phyloP scores from a whole-genome alignment of 441 rosid species.

The Pelargonium australe region DNA sequence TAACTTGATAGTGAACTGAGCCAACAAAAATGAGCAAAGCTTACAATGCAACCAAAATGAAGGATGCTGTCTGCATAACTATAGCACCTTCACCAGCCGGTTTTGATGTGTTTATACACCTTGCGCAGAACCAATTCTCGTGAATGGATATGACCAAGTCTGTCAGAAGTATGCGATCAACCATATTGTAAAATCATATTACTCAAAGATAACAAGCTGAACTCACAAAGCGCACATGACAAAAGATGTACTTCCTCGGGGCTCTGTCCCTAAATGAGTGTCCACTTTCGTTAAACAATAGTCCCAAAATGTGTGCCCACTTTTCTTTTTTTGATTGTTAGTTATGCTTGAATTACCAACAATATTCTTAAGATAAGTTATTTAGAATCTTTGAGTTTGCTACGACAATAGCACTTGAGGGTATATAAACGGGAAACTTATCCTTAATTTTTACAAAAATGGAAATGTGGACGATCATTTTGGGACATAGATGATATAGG shows the following conservation, averaged over 20 bases:
- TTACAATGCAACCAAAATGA: constrained; percentile 68
- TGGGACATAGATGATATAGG: too few relatives aligned
- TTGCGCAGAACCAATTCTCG: constrained; percentile 76
- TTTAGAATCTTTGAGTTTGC: too few relatives aligned
- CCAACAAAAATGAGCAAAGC: constrained; percentile 14
- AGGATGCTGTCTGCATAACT: constrained; percentile 58
- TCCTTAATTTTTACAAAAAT: too few relatives aligned
- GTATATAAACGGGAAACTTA: too few relatives aligned
- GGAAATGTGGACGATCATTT: too few relatives aligned
- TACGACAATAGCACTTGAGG: too few relatives aligned
- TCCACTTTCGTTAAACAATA: too few relatives aligned
- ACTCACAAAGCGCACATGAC: background rate
- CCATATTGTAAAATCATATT: constrained; percentile 9
- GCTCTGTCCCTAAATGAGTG: too few relatives aligned
- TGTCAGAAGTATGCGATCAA: constrained; percentile 27
- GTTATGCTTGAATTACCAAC: background rate
- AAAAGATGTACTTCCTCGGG: too few relatives aligned
- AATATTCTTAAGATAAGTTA: background rate
- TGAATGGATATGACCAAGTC: constrained; percentile 67
- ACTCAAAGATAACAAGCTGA: background rate
- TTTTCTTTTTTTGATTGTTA: too few relatives aligned
- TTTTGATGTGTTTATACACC: constrained; percentile 55
- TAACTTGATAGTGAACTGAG: background rate
- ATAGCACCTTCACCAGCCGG: constrained; percentile 81
- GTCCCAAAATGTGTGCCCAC: too few relatives aligned